These are phyloP conservation scores for Fraxinus sp. DNA, from an alignment of 305 asterid genomes.

Conservation along the genomic window DNA sequence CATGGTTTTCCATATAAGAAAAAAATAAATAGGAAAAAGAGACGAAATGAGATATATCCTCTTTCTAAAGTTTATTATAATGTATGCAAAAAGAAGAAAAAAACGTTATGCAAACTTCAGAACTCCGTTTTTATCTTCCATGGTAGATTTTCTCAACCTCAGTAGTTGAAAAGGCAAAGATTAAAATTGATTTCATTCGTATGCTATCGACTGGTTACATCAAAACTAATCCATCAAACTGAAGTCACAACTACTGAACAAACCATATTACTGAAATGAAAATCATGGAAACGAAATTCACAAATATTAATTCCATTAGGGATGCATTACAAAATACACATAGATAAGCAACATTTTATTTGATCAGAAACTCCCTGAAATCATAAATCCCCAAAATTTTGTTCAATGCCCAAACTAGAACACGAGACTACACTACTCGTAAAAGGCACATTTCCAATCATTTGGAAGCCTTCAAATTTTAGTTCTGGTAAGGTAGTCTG, in stretches of 20 bases:
- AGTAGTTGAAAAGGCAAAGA: background rate
- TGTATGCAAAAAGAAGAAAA: background rate
- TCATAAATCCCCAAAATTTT: background rate
- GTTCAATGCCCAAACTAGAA: background rate
- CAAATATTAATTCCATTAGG: background rate
- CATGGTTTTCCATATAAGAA: no score
- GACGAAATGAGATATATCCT: background rate
- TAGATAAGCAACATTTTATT: background rate
- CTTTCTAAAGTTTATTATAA: background rate
- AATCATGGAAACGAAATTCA: constrained; percentile 1
- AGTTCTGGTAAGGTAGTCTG: no score
- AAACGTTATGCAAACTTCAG: background rate
- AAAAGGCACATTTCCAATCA: no score
- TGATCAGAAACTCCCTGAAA: background rate
- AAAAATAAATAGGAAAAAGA: background rate
- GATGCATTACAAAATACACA: background rate
- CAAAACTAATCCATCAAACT: background rate
- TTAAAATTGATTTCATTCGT: background rate
- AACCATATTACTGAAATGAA: background rate
- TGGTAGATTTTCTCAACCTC: background rate
- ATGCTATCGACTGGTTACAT: background rate
- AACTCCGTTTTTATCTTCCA: background rate
- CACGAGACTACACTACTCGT: no score
- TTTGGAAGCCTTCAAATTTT: no score
- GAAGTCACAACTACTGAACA: background rate